Evolutionary conservation across 495 filamentous ascomycete species (phyloP).

Genomic region (Paragyromitra xinjiangensis): DNA sequence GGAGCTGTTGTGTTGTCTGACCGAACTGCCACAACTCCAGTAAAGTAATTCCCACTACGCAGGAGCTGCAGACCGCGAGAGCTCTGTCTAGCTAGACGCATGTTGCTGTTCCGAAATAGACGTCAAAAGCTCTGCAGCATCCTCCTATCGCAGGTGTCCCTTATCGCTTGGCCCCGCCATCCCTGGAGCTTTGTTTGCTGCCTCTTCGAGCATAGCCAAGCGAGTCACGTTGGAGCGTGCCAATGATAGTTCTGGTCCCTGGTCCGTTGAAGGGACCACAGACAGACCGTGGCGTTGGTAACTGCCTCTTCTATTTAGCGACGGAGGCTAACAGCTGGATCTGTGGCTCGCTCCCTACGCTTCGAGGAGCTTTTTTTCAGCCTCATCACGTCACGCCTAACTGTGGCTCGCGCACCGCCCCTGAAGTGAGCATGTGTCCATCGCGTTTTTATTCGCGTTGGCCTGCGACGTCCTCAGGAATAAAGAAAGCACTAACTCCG

Average conservation of each 20-base stretch:
- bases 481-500: slow-evolving; percentile 41
- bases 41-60: slow-evolving; percentile 21
- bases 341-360: slow-evolving; percentile 13
- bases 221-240: slow-evolving; percentile 23
- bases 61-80: slow-evolving; percentile 27
- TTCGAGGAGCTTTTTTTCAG: slow-evolving; percentile 15
- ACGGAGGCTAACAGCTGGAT: neutral
- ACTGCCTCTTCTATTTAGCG: slow-evolving; percentile 5
- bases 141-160: slow-evolving; percentile 6
- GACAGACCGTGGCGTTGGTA: neutral
- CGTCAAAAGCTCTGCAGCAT: neutral
- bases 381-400: slow-evolving; percentile 50
- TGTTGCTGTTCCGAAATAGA: slow-evolving; percentile 15
- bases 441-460: slow-evolving; percentile 46
- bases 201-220: slow-evolving; percentile 16
- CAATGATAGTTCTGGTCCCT: slow-evolving; percentile 28
- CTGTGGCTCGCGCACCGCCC: slow-evolving; percentile 44
- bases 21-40: slow-evolving; percentile 24
- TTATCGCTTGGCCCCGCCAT: slow-evolving; percentile 22
- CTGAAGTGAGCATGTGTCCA: slow-evolving; percentile 45
- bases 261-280: neutral
- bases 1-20: slow-evolving; percentile 50
- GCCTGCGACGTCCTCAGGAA: slow-evolving; percentile 17
- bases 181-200: neutral
- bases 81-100: slow-evolving; percentile 7